Evolutionary conservation across 768 basidiomycete genomes (phyloP), one percentile per base, ranked within the genome.

Genomic region (Agrocybe chaxingu): DNA sequence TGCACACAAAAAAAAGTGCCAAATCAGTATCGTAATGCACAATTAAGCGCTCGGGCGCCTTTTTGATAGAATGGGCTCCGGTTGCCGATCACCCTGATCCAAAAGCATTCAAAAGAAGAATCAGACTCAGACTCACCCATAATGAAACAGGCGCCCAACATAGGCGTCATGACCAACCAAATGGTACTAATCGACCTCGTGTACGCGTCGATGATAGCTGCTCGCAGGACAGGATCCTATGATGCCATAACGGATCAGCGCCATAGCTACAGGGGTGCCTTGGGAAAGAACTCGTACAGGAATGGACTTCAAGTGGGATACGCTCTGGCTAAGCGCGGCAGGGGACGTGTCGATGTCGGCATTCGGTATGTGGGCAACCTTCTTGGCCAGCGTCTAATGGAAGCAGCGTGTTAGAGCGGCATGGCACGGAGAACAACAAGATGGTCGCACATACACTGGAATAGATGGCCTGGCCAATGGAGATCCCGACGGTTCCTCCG

Each of bases 401-500:
- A 29, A 53, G 33, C 16, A 40, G 13, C 40, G 13, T 9, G n/a
- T 39, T 4, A 42, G n/a, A 16, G 24, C 24, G 24, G 24, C 24
- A 5, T 35, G 29, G 32, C 13, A 18, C 19, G 49, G 13, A 35
- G 24, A 16, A 2, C 24, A 16, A 40, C 30, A 53, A 56, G 7
- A 51, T 42, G 35, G 18, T n/a, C 8, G 12, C 30, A 66, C 75
- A 50, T 62, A 86, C 78, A 48, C 78, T 82, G 1, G 81, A 66
- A 51, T 83, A 85, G 52, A 91, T 83, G 3, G 84, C 80, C 57
- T 89, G 84, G 13, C 88, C 87, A 38, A 89, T 60, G 0, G 89
- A 75, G 49, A 92, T 80, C 8, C 87, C 87, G 18, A 91, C 73
- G 1, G 89, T 86, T n/a, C 83, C 89, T 8, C 89, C 89, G 33